Percentiles rank a stretch among this genome's conserved stretches.
Conservation (phyloP, 306 rosid genomes). For the Glycine soja region DNA sequence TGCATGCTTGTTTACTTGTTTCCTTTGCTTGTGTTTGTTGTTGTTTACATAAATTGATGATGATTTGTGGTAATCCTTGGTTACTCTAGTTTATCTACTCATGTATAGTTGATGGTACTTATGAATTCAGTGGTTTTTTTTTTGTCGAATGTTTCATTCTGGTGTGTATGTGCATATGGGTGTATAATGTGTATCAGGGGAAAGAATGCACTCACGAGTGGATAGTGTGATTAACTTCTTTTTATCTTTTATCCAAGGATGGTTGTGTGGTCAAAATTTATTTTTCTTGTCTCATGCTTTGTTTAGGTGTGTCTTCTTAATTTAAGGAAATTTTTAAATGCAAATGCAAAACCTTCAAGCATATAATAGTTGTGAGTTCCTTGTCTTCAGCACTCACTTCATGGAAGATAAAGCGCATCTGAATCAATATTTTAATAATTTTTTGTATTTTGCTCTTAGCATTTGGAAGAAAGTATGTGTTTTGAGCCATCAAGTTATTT, state of each 20-base stretch:
- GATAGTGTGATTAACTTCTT: no score
- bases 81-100: background rate
- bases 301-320: background rate
- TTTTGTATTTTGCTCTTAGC: no score
- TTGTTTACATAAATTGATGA: background rate
- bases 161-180: no score
- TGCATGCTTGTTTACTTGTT: background rate
- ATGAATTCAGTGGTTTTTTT: background rate
- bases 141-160: background rate
- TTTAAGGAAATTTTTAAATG: background rate
- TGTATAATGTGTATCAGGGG: no score
- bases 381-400: background rate
- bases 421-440: no score
- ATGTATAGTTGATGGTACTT: background rate
- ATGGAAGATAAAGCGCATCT: no score
- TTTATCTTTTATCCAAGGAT: no score
- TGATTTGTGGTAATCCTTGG: slow-evolving; percentile 25
- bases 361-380: background rate
- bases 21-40: background rate
- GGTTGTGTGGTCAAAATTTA: no score
- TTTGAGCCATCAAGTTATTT: background rate
- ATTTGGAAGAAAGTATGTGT: background rate
- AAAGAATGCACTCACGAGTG: no score
- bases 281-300: background rate
- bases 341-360: slow-evolving; percentile 4